phyloP scores from a whole-genome alignment of 2,329 filamentous ascomycete species.

The Diaporthe australafricana region DNA sequence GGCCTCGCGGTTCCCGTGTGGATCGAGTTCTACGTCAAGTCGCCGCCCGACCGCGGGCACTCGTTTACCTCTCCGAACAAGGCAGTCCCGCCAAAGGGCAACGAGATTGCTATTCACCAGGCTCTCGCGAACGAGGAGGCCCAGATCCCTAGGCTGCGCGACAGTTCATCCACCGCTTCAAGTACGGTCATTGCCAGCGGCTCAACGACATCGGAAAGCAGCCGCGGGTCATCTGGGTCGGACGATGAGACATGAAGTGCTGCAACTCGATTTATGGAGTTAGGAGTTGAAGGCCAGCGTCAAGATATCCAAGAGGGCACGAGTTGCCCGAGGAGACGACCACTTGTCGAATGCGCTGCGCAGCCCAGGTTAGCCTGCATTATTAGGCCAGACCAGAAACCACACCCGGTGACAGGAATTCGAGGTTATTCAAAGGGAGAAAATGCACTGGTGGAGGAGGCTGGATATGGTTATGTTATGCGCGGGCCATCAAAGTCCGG shows the following conservation, averaged over 20 bases:
- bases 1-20: constrained; percentile 9
- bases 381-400: not conserved
- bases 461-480: not conserved
- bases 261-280: not conserved
- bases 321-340: not conserved
- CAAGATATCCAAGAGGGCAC: not conserved
- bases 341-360: too few species aligned
- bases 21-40: constrained; percentile 18
- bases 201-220: constrained; percentile 10
- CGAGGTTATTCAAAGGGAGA: not conserved
- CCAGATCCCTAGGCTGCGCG: not conserved
- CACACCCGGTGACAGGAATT: not conserved
- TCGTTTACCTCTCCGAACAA: not conserved
- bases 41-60: not conserved
- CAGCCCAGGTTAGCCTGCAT: too few species aligned
- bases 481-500: not conserved
- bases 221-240: not conserved
- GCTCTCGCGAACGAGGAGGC: constrained; percentile 20
- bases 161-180: not conserved
- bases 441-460: not conserved
- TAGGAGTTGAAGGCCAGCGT: not conserved
- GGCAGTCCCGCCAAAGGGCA: not conserved
- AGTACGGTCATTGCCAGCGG: constrained; percentile 6
- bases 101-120: constrained; percentile 16
- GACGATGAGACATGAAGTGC: not conserved